Evolutionary conservation across 1,139 yeast genomes (phyloP).

Genomic region (Suhomyces kunorum): DNA sequence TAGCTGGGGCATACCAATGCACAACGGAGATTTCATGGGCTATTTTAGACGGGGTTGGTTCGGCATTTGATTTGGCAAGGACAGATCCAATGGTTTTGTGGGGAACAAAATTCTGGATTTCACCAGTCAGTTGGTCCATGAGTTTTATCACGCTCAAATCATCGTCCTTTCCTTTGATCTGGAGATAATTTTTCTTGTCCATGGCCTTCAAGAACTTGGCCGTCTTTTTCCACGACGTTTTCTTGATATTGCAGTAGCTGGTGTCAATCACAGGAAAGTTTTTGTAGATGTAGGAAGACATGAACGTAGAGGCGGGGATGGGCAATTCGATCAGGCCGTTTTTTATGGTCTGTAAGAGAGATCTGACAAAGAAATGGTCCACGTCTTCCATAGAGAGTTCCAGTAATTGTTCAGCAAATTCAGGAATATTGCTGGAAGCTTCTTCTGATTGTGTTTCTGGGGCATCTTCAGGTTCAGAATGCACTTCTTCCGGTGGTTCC

Average conservation of each 20-base stretch:
- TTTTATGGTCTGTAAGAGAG: constrained; percentile 68
- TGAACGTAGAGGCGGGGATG: constrained; percentile 68
- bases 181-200: constrained; percentile 70
- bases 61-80: constrained; percentile 14
- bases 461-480: constrained; percentile 12
- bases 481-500: constrained; percentile 8
- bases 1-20: constrained; percentile 56
- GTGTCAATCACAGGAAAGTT: constrained; percentile 65
- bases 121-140: constrained; percentile 48
- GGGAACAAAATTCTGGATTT: constrained; percentile 61
- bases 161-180: constrained; percentile 74
- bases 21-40: constrained; percentile 36
- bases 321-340: constrained; percentile 61
- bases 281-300: constrained; percentile 65
- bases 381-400: constrained; percentile 63
- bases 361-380: constrained; percentile 72
- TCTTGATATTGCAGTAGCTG: constrained; percentile 66
- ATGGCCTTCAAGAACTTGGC: constrained; percentile 81
- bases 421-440: constrained; percentile 16
- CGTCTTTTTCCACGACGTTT: constrained; percentile 87
- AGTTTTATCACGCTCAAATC: constrained; percentile 60
- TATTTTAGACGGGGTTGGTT: constrained; percentile 24
- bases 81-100: constrained; percentile 48
- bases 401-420: constrained; percentile 32
- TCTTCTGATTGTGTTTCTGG: constrained; percentile 10